A percentile compares a stretch with the other conserved stretches of the same genome.
Conservation (phyloP, 257 asterid genomes). For the Paraleonurus japonicus region DNA sequence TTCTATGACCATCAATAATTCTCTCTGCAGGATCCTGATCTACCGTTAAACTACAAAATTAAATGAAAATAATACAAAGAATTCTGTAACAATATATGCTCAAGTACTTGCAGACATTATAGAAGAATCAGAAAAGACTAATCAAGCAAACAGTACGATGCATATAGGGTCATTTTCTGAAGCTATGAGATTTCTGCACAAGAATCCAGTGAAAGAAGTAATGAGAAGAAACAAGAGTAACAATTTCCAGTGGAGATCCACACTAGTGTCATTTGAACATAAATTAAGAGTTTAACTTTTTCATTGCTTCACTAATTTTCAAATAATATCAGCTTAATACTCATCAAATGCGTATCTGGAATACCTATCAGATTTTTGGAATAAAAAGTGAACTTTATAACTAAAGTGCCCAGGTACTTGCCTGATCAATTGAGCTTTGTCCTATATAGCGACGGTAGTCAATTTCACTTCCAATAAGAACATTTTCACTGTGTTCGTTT, state of each 20-base stretch:
- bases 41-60: neutral
- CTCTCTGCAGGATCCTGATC: neutral
- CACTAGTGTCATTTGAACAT: neutral
- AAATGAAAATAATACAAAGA: neutral
- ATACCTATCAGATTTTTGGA: neutral
- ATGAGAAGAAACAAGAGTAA: neutral
- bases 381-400: neutral
- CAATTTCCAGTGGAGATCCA: neutral
- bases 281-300: neutral
- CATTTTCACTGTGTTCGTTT: slow-evolving; percentile 71
- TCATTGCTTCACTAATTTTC: neutral
- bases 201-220: neutral
- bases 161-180: neutral
- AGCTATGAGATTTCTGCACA: neutral
- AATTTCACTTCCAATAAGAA: slow-evolving; percentile 84
- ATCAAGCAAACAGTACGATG: neutral
- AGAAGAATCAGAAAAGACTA: neutral
- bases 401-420: slow-evolving; percentile 32
- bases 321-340: slow-evolving; percentile 1
- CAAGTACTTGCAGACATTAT: neutral
- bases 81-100: neutral
- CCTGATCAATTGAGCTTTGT: slow-evolving; percentile 70
- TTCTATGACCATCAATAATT: neutral
- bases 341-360: neutral
- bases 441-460: slow-evolving; percentile 91